Percentiles rank a stretch among this genome's conserved stretches.
These are phyloP conservation scores for Pichia norvegensis DNA, from an alignment of 1,139 yeast genomes.

Conservation along the genomic window DNA sequence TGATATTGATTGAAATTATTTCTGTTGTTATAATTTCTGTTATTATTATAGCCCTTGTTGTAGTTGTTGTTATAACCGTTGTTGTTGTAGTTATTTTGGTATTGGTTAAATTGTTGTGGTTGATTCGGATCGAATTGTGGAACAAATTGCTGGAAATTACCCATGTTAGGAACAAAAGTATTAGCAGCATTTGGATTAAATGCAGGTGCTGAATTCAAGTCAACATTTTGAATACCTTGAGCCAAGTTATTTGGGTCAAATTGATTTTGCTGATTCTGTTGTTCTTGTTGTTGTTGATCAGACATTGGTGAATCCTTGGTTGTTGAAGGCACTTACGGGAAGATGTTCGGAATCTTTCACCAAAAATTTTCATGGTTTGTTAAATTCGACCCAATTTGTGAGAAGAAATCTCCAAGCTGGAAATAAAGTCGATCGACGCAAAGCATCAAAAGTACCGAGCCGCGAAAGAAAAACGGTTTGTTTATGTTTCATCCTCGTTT, in stretches of 20 bases:
- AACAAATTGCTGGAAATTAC: conserved; percentile 23
- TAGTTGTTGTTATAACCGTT: conserved; percentile 19
- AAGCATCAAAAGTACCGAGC: background rate
- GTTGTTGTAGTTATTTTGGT: conserved; percentile 25
- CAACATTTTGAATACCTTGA: conserved; percentile 43
- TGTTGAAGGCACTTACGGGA: too few relatives aligned
- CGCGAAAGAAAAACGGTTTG: background rate
- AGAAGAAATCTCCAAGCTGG: background rate
- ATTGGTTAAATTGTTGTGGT: conserved; percentile 22
- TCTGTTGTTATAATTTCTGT: conserved; percentile 10
- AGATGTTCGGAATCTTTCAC: too few relatives aligned
- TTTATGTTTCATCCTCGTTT: background rate
- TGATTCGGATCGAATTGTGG: conserved; percentile 23
- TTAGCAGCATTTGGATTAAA: conserved; percentile 37
- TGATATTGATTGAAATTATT: conserved; percentile 12
- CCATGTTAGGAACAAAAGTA: conserved; percentile 36
- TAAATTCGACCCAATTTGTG: too few relatives aligned
- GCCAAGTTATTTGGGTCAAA: conserved; percentile 47
- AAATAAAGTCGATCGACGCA: background rate
- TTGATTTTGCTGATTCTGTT: conserved; percentile 20
- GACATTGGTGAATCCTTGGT: conserved; percentile 32
- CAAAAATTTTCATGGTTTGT: too few relatives aligned
- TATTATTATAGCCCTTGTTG: conserved; percentile 15
- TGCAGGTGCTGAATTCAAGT: conserved; percentile 27
- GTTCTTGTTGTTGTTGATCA: conserved; percentile 30